A percentile compares a stretch with the other conserved stretches of the same genome.
phyloP scores from a whole-genome alignment of 495 filamentous ascomycete genomes.

The Xanthoparmelia taractica region DNA sequence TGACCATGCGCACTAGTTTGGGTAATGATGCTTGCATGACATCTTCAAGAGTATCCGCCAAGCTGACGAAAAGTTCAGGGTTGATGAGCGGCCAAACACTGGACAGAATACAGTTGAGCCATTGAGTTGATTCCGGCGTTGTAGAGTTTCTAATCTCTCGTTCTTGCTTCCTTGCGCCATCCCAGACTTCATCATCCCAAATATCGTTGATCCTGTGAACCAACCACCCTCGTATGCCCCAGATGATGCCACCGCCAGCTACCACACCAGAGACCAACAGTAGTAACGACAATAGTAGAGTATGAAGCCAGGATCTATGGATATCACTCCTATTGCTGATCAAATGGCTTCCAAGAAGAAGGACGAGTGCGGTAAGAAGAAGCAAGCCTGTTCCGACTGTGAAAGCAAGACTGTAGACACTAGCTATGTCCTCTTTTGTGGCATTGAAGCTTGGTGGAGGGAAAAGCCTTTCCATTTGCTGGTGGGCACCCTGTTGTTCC shows the following conservation, averaged over 20 bases:
- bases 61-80: slow-evolving; percentile 56
- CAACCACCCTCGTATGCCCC: slow-evolving; percentile 46
- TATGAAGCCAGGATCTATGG: slow-evolving; percentile 17
- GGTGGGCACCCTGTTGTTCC: slow-evolving; percentile 41
- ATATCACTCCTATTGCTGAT: slow-evolving; percentile 10
- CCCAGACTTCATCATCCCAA: slow-evolving; percentile 58
- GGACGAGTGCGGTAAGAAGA: slow-evolving; percentile 26
- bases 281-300: slow-evolving; percentile 25
- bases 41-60: slow-evolving; percentile 61
- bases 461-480: slow-evolving; percentile 50
- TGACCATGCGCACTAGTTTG: slow-evolving; percentile 57
- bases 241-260: slow-evolving; percentile 33
- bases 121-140: slow-evolving; percentile 53
- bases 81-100: slow-evolving; percentile 65
- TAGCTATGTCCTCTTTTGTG: slow-evolving; percentile 41
- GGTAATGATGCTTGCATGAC: slow-evolving; percentile 65
- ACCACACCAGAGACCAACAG: slow-evolving; percentile 26
- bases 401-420: slow-evolving; percentile 40
- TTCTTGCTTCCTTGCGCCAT: slow-evolving; percentile 45
- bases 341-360: slow-evolving; percentile 15
- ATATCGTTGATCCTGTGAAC: slow-evolving; percentile 44
- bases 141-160: slow-evolving; percentile 34
- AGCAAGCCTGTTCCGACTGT: slow-evolving; percentile 36
- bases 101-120: slow-evolving; percentile 56
- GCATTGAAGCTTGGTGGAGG: slow-evolving; percentile 52